A percentile compares a stretch with the other conserved stretches of the same genome.
These are phyloP conservation scores for Haplosporangium sp. DNA, from an alignment of 371 early-diverging fungal genomes.

Conservation along the genomic window DNA sequence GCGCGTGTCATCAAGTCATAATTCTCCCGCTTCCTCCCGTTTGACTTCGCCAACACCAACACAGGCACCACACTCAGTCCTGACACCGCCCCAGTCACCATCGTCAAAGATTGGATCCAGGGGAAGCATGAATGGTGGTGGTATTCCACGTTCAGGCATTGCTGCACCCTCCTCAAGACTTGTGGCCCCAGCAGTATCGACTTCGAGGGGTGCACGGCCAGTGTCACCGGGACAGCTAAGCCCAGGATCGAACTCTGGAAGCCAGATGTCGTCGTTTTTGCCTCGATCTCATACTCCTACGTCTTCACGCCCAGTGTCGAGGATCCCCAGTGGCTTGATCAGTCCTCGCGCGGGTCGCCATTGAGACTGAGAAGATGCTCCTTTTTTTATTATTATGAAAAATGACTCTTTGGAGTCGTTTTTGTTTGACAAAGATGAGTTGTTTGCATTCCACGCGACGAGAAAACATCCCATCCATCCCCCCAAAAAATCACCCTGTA, in stretches of 20 bases:
- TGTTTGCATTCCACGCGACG: background rate
- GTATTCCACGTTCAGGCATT: conserved; percentile 21
- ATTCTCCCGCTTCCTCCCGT: no score
- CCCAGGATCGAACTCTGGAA: conserved; percentile 20
- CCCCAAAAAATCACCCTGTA: background rate
- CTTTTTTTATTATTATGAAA: conserved; percentile 1
- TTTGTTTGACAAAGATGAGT: background rate
- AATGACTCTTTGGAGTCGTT: background rate
- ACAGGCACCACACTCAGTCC: conserved; percentile 17
- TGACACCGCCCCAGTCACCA: conserved; percentile 42
- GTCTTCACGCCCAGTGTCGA: conserved; percentile 5
- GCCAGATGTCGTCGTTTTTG: conserved; percentile 3
- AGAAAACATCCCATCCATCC: background rate
- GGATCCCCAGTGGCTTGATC: conserved; percentile 22
- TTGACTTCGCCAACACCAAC: conserved; percentile 1
- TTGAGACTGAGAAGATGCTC: no score
- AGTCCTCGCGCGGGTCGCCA: conserved; percentile 41
- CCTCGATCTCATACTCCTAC: conserved; percentile 31
- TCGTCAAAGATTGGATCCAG: conserved; percentile 21
- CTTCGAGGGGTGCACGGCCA: conserved; percentile 16
- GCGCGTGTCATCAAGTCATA: no score
- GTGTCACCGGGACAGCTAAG: conserved; percentile 18
- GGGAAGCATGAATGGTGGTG: background rate
- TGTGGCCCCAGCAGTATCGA: conserved; percentile 13
- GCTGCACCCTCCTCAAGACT: conserved; percentile 18